Percentiles rank a stretch among this genome's conserved stretches.
Evolutionary conservation across 352 stramenopile species (phyloP).

Genomic region (Phytophthora fragariae): DNA sequence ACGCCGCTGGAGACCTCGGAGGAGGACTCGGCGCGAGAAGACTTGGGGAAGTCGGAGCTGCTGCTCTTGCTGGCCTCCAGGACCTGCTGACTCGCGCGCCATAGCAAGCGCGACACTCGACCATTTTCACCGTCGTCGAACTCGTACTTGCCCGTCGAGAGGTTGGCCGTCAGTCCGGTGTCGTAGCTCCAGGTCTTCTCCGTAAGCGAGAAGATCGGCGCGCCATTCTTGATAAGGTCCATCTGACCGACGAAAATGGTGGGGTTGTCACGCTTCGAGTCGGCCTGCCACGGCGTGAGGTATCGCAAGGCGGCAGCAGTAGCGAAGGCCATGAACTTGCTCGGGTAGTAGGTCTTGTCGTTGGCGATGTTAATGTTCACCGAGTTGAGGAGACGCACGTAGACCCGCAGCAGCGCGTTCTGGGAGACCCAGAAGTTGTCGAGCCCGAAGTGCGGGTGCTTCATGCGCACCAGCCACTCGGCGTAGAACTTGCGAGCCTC

Average conservation of each 20-base stretch:
- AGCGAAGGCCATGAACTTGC: constrained; percentile 62
- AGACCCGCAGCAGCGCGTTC: constrained; percentile 80
- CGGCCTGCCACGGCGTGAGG: constrained; percentile 54
- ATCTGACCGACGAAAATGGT: constrained; percentile 59
- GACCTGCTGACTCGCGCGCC: constrained; percentile 34
- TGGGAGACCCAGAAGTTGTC: constrained; percentile 95
- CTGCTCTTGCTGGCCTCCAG: constrained; percentile 46
- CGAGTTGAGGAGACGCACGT: constrained; percentile 51
- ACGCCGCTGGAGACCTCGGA: constrained; percentile 44
- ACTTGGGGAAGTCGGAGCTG: constrained; percentile 46
- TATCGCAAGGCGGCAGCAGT: constrained; percentile 59
- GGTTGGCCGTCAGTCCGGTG: constrained; percentile 51
- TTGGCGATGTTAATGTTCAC: constrained; percentile 35
- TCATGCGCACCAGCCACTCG: constrained; percentile 90
- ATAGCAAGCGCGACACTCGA: constrained; percentile 34
- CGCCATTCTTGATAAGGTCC: constrained; percentile 54
- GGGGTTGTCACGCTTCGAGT: constrained; percentile 32
- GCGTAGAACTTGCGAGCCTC: constrained; percentile 57
- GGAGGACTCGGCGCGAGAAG: constrained; percentile 34
- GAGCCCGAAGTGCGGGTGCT: constrained; percentile 89
- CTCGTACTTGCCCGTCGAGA: constrained; percentile 67
- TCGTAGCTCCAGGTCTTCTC: constrained; percentile 65
- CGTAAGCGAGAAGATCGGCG: constrained; percentile 38
- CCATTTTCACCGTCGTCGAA: constrained; percentile 60
- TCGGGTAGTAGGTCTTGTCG: constrained; percentile 35